Evolutionary conservation across 2,329 filamentous ascomycete genomes (phyloP).

Genomic region (Fusarium sp.): DNA sequence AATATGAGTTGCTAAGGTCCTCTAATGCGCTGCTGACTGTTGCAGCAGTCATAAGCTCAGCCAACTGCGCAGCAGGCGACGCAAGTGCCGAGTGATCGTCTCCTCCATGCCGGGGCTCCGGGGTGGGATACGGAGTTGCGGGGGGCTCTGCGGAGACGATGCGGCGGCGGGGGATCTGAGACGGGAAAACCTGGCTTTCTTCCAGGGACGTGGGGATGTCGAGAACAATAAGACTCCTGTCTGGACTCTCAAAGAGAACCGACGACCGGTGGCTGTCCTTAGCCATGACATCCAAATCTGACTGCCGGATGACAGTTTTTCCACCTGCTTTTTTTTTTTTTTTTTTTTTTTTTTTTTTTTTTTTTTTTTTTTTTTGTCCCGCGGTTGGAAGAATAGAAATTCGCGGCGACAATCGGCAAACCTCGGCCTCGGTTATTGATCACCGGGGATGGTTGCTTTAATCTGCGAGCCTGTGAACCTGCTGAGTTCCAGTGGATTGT

Average conservation of each 20-base stretch:
- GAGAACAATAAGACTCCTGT: conserved; percentile 66
- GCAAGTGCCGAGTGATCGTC: conserved; percentile 48
- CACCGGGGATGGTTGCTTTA: conserved; percentile 33
- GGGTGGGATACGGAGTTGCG: conserved; percentile 62
- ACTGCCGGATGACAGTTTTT: conserved; percentile 22
- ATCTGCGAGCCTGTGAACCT: conserved; percentile 10
- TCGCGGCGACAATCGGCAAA: conserved; percentile 47
- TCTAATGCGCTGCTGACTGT: conserved; percentile 60
- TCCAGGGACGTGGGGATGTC: conserved; percentile 79
- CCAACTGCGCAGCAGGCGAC: conserved; percentile 62
- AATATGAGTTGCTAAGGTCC: conserved; percentile 46
- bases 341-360: neutral
- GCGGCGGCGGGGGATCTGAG: conserved; percentile 53
- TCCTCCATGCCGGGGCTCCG: conserved; percentile 59
- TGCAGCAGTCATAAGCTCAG: conserved; percentile 66
- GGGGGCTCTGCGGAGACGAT: conserved; percentile 61
- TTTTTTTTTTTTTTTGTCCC: too few species aligned
- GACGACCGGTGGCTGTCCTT: conserved; percentile 40
- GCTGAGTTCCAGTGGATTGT: conserved; percentile 27
- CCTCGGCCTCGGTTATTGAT: conserved; percentile 48
- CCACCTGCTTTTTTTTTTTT: conserved; percentile 6
- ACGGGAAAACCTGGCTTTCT: conserved; percentile 67
- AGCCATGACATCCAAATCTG: conserved; percentile 15
- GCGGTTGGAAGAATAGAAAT: conserved; percentile 28
- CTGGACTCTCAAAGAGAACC: conserved; percentile 51